These are phyloP conservation scores for Candida germanica DNA, from an alignment of 805 yeast genomes.

Conservation along the genomic window DNA sequence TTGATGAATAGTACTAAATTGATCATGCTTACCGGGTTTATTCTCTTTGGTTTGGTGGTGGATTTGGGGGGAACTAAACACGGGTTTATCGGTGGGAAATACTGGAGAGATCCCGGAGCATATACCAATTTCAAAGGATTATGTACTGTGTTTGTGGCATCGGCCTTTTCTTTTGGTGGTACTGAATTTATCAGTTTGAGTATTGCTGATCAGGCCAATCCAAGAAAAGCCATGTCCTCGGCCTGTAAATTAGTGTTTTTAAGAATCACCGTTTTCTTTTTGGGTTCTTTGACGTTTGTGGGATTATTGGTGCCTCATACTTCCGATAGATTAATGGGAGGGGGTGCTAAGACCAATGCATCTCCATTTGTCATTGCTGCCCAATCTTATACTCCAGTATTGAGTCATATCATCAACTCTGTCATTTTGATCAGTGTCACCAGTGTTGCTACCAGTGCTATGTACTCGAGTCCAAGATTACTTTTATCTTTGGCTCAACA, in stretches of 20 bases:
- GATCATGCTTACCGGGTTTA: slow-evolving; percentile 36
- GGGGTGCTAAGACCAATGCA: slow-evolving; percentile 31
- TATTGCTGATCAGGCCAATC: slow-evolving; percentile 38
- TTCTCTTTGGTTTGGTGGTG: slow-evolving; percentile 39
- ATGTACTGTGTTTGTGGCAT: slow-evolving; percentile 37
- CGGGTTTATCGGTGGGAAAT: slow-evolving; percentile 40
- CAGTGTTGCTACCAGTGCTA: slow-evolving; percentile 41
- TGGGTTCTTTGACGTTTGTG: slow-evolving; percentile 38
- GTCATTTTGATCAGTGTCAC: slow-evolving; percentile 40
- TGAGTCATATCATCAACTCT: slow-evolving; percentile 42
- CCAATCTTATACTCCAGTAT: slow-evolving; percentile 34
- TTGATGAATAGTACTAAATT: slow-evolving; percentile 36
- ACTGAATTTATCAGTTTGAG: slow-evolving; percentile 39
- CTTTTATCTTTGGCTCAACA: slow-evolving; percentile 42
- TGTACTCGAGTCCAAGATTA: slow-evolving; percentile 42
- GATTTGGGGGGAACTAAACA: slow-evolving; percentile 36
- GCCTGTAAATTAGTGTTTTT: slow-evolving; percentile 41
- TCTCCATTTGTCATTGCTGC: slow-evolving; percentile 45
- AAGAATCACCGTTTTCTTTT: slow-evolving; percentile 35
- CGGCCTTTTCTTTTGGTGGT: slow-evolving; percentile 40
- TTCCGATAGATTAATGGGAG: slow-evolving; percentile 33
- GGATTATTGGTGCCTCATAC: slow-evolving; percentile 39
- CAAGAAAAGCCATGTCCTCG: slow-evolving; percentile 36
- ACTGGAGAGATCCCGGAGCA: slow-evolving; percentile 41
- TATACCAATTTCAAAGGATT: slow-evolving; percentile 39